Evolutionary conservation across 2,329 filamentous ascomycete species (phyloP).

Genomic region (Sphaerulina populicola): DNA sequence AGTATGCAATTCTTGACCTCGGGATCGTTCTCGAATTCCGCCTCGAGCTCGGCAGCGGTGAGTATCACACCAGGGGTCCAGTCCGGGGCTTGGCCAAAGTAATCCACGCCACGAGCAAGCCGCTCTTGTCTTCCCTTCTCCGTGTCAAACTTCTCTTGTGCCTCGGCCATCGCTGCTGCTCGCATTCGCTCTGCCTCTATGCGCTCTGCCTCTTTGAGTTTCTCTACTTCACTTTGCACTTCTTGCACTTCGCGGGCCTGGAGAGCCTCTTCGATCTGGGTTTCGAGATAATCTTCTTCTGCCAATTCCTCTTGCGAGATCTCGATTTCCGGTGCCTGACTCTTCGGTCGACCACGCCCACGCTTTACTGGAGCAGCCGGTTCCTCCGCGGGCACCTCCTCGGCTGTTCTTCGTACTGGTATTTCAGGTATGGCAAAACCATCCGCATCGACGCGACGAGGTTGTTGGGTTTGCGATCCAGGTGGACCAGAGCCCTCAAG

Average conservation of each 20-base stretch:
- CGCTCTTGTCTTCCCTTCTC: slow-evolving; percentile 45
- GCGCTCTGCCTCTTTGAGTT: slow-evolving; percentile 23
- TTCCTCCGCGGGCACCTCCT: background rate
- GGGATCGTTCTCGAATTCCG: slow-evolving; percentile 81
- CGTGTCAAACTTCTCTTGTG: slow-evolving; percentile 29
- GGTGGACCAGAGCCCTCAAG: slow-evolving; percentile 1
- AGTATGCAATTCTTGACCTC: slow-evolving; percentile 78
- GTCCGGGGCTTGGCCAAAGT: slow-evolving; percentile 51
- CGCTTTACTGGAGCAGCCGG: slow-evolving; percentile 29
- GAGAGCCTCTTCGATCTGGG: slow-evolving; percentile 36
- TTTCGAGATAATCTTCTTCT: slow-evolving; percentile 41
- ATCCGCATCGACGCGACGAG: slow-evolving; percentile 34
- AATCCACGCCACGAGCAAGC: slow-evolving; percentile 42
- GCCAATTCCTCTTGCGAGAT: slow-evolving; percentile 41
- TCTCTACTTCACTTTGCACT: slow-evolving; percentile 26
- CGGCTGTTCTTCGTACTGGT: slow-evolving; percentile 9
- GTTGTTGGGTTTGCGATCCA: slow-evolving; percentile 1
- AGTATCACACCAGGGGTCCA: slow-evolving; percentile 19
- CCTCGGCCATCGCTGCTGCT: slow-evolving; percentile 25
- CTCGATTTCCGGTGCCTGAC: slow-evolving; percentile 28
- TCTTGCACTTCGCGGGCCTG: slow-evolving; percentile 27
- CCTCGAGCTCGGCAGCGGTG: slow-evolving; percentile 32
- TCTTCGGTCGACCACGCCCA: slow-evolving; percentile 24
- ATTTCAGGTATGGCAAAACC: slow-evolving; percentile 36
- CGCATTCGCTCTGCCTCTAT: slow-evolving; percentile 15